Evolutionary conservation across 768 basidiomycete species (phyloP), one percentile per base, ranked within the genome.

Genomic region (Candolleomyces eurysporus): DNA sequence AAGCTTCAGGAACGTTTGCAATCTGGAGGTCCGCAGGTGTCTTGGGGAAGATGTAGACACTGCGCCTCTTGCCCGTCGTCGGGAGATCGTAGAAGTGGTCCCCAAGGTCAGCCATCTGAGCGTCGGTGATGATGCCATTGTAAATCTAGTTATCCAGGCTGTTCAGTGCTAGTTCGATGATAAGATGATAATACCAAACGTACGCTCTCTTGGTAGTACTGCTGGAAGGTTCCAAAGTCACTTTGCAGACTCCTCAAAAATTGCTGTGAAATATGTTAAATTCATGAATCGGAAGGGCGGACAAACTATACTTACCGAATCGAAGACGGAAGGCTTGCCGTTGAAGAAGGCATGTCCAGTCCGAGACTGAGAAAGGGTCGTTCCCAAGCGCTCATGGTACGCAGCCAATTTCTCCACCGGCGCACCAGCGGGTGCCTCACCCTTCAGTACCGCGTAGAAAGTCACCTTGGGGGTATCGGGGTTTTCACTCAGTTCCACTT

Each of bases 1-100:
- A 82, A 2, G 90, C 63, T 11, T 86, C 84, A 0, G 80, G 79
- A 10, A 92, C 68, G 65, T 83, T 84, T 61, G 83, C 71, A 26
- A 92, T 75, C 30, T 76, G 78, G 11, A 91, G 69, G 42, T 76
- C 75, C 17, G 79, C 79, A 3, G 79, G 77, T 4, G 78, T 74
- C 8, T 77, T 68, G 0, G 89, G 85, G 67, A 86, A 84, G 58
- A 98, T 87, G 68, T 90, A 85, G 30, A 74, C 78, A 72, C 94
- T 98, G n/a, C 97, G 76, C 11, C 89, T 81, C 59, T 80, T 76
- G 46, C 79, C 79, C 0, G 92, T 86, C 0, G 84, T 84, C 0
- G 95, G 91, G 6, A 95, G 81, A 67, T 96, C 93, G 69, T 96
- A 98, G 76, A 98, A 98, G 75, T 91, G 94, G 14, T 81, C 89